Evolutionary conservation across 768 basidiomycete species (phyloP), one percentile per base, ranked within the genome.

Genomic region (Mycena olivaceomarginata): DNA sequence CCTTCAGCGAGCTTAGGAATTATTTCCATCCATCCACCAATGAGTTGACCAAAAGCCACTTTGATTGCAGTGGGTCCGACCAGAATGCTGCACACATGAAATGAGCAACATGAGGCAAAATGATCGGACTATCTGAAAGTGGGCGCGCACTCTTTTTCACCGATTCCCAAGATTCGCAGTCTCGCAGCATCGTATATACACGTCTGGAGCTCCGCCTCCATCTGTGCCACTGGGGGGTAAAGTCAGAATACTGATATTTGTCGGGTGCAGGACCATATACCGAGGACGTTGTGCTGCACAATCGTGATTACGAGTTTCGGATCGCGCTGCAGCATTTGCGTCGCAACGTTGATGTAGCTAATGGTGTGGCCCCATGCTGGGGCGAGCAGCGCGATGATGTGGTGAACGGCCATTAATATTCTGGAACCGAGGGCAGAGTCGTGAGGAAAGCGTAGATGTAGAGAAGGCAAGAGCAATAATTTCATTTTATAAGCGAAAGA

Each of bases 321-420:
- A 22, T 69, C 46, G 20, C 8, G 25, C 15, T 53, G 15, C 15
- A 75, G 67, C 59, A 70, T 40, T 45, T 75, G 74, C 4, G 43
- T 37, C 5, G 67, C 67, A 1, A 75, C 1, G 25, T 75, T 40
- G 4, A 65, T n/a, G 43, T 75, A 75, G 73, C 73, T 68, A 56
- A 68, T 66, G 45, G 56, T 51, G 60, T 75, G 74, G 3, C 74
- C 74, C 74, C 74, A 75, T 5, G 67, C 57, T 2, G 74, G 74
- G 5, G 46, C 3, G 59, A 75, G 59, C 43, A 75, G 40, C 7
- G 74, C 25, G n/a, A 70, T 22, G 22, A 70, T 75, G 41, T 75
- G 74, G 51, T 65, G 74, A 25, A 45, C 43, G 15, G 63, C 12
- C 72, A 57, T 66, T 45, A 31, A 31, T 31, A 31, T 31, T 31